A percentile compares a stretch with the other conserved stretches of the same genome.
Evolutionary conservation across 805 yeast species (phyloP).

Genomic region (Zygosaccharomyces rouxii): DNA sequence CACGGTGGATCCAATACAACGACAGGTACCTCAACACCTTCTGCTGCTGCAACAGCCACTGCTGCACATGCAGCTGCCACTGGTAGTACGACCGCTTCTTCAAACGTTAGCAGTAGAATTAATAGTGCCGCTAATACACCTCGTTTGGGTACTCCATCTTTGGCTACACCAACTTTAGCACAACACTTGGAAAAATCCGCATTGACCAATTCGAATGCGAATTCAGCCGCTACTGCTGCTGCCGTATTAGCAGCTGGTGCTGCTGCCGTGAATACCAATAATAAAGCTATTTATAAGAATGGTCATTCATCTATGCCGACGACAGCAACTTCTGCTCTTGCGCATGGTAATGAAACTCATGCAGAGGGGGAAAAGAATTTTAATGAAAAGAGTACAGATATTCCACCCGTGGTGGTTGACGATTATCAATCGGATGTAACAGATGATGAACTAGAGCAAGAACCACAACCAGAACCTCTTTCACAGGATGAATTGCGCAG

Average conservation of each 20-base stretch:
- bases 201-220: conserved; percentile 9
- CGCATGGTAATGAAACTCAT: conserved; percentile 2
- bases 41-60: conserved; percentile 1
- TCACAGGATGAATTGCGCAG: conserved; percentile 15
- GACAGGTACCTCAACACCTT: not conserved
- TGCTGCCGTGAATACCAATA: conserved; percentile 25
- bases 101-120: conserved; percentile 14
- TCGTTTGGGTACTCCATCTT: conserved; percentile 14
- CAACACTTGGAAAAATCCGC: conserved; percentile 14
- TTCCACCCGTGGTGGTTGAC: conserved; percentile 10
- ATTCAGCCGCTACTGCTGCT: conserved; percentile 24
- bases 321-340: not conserved
- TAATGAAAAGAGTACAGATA: conserved; percentile 1
- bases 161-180: conserved; percentile 10
- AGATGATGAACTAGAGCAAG: conserved; percentile 27
- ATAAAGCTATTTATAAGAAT: conserved; percentile 21
- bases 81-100: conserved; percentile 13
- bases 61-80: conserved; percentile 3
- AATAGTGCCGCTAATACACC: conserved; percentile 24
- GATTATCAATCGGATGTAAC: conserved; percentile 24
- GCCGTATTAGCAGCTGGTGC: conserved; percentile 29
- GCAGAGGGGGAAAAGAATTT: conserved; percentile 2
- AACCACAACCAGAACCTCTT: conserved; percentile 13
- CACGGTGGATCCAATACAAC: conserved; percentile 6
- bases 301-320: conserved; percentile 8